These are phyloP conservation scores for Tausonia pullulans DNA, from an alignment of 1,284 basidiomycete species.

Conservation along the genomic window DNA sequence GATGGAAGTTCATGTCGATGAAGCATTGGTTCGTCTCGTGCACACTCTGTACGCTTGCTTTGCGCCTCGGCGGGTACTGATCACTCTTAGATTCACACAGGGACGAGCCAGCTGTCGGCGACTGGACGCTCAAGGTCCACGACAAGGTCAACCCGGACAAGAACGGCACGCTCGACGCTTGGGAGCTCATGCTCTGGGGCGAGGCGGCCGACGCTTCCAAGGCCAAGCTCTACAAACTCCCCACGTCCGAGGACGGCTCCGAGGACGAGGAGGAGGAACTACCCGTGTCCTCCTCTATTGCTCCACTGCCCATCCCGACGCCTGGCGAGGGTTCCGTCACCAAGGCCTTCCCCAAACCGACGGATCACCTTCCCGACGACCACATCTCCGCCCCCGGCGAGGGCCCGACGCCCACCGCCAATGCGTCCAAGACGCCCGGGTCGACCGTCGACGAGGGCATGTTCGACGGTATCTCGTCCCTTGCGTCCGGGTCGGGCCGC, in stretches of 20 bases:
- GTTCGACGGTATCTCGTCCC: constrained; percentile 66
- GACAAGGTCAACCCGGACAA: constrained; percentile 55
- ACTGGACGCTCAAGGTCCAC: constrained; percentile 78
- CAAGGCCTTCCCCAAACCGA: constrained; percentile 70
- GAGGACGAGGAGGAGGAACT: constrained; percentile 36
- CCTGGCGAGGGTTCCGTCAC: constrained; percentile 36
- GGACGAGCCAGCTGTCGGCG: constrained; percentile 87
- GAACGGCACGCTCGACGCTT: constrained; percentile 74
- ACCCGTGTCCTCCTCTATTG: constrained; percentile 24
- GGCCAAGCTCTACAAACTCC: constrained; percentile 48
- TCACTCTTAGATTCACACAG: constrained; percentile 36
- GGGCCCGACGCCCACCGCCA: neutral
- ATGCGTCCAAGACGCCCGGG: constrained; percentile 11
- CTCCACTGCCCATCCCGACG: constrained; percentile 16
- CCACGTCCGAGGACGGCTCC: constrained; percentile 32
- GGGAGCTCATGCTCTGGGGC: constrained; percentile 91
- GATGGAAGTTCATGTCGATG: constrained; percentile 96
- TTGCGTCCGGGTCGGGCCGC: constrained; percentile 65
- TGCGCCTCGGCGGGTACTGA: constrained; percentile 12
- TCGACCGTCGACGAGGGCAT: constrained; percentile 59
- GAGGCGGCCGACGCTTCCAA: constrained; percentile 63
- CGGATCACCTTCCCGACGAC: constrained; percentile 71
- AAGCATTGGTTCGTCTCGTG: constrained; percentile 76
- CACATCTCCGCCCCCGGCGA: constrained; percentile 46
- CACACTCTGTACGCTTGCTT: neutral